Evolutionary conservation across 148 eudicot species (phyloP).

Genomic region (Salicornia ramosissima): DNA sequence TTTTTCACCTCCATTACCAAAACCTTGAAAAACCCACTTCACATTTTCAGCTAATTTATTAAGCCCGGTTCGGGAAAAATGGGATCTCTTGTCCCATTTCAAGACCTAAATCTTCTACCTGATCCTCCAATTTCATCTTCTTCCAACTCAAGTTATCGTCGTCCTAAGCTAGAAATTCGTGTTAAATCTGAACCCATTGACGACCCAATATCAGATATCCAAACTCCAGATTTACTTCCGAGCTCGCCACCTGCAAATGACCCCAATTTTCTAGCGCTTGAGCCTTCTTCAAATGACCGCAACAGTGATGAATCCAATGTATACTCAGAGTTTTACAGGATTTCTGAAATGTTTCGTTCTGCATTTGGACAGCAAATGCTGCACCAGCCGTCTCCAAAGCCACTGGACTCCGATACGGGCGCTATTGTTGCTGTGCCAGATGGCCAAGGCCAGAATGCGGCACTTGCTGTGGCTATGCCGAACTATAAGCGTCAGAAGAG

Average conservation of each 20-base stretch:
- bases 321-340: slow-evolving; percentile 43
- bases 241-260: slow-evolving; percentile 24
- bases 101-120: slow-evolving; percentile 42
- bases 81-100: slow-evolving; percentile 47
- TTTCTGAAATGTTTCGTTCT: slow-evolving; percentile 40
- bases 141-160: not conserved
- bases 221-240: slow-evolving; percentile 16
- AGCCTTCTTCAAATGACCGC: not conserved
- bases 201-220: slow-evolving; percentile 26
- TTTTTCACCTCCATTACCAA: not conserved
- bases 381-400: not conserved
- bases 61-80: slow-evolving; percentile 15
- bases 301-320: slow-evolving; percentile 28
- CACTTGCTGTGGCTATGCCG: slow-evolving; percentile 17
- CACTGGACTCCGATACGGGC: slow-evolving; percentile 34
- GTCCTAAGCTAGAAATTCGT: slow-evolving; percentile 41
- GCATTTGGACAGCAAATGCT: slow-evolving; percentile 29
- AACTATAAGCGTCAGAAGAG: slow-evolving; percentile 32
- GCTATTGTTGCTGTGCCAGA: slow-evolving; percentile 55
- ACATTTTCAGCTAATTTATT: not conserved
- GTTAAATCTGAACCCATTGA: slow-evolving; percentile 60
- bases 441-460: slow-evolving; percentile 12
- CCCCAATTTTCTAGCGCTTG: slow-evolving; percentile 14
- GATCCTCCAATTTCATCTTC: slow-evolving; percentile 19
- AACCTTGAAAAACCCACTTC: not conserved